A percentile compares a stretch with the other conserved stretches of the same genome.
Conservation (phyloP, 495 filamentous ascomycete genomes). For the Terfezia claveryi region DNA sequence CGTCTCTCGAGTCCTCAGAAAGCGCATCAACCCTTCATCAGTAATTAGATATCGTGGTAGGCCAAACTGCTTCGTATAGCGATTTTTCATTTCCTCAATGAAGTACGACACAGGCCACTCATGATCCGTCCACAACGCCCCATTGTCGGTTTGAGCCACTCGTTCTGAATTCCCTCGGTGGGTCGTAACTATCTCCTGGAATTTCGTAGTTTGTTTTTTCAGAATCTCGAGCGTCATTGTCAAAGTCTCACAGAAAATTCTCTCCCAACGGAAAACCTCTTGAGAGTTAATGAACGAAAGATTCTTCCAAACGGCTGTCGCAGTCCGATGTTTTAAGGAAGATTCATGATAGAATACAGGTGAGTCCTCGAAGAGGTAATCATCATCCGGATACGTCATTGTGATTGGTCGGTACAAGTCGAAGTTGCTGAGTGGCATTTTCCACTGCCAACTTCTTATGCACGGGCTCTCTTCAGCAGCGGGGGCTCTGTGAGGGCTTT, state of each 20-base stretch:
- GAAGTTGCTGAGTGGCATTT: background rate
- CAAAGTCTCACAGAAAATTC: background rate
- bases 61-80: background rate
- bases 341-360: background rate
- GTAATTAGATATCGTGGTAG: background rate
- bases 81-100: background rate
- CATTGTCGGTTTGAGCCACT: background rate
- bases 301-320: background rate
- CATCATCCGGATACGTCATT: background rate
- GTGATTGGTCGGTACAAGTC: background rate
- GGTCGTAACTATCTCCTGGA: background rate
- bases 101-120: background rate
- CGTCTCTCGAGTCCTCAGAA: background rate
- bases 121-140: background rate
- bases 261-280: background rate
- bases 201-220: background rate
- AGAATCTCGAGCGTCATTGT: background rate
- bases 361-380: background rate
- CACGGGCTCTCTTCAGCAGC: background rate
- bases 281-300: background rate
- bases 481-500: background rate
- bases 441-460: background rate
- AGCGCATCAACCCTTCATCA: background rate
- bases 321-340: background rate
- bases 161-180: too few species aligned